Conservation (phyloP, 2,329 filamentous ascomycete species). For the Leptographium galeiforme region DNA sequence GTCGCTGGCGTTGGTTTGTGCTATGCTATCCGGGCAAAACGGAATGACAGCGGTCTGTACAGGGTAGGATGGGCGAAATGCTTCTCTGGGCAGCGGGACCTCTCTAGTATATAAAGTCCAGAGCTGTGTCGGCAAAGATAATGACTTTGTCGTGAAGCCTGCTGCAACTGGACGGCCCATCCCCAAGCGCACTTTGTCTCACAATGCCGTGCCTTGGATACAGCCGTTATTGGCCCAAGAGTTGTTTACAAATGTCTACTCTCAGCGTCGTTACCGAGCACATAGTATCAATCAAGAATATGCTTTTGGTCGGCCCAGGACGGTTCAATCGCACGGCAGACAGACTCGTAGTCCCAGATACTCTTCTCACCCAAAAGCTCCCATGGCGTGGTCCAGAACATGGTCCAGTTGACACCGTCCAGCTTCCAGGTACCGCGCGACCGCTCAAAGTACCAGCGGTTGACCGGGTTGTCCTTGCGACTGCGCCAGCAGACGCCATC, state of each 20-base stretch:
- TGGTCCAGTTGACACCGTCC: constrained; percentile 75
- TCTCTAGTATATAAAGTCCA: no score
- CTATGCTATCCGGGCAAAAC: no score
- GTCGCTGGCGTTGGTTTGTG: neutral
- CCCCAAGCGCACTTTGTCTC: no score
- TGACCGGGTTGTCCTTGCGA: constrained; percentile 82
- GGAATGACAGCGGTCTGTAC: no score
- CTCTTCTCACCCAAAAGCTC: constrained; percentile 39
- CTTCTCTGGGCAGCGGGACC: neutral
- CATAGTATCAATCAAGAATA: constrained; percentile 35
- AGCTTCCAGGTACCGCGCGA: constrained; percentile 74
- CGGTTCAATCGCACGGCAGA: constrained; percentile 53
- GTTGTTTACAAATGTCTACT: neutral
- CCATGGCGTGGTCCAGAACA: constrained; percentile 89
- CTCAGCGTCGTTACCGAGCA: neutral
- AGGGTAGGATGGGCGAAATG: neutral
- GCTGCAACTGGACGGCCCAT: no score
- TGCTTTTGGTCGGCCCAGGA: constrained; percentile 50
- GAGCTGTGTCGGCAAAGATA: no score
- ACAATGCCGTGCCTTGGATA: no score
- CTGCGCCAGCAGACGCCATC: constrained; percentile 86
- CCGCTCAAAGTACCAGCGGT: constrained; percentile 98
- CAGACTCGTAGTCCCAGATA: constrained; percentile 58
- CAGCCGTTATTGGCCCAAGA: no score
- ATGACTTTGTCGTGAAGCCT: no score